Base-by-base conservation (phyloP, 192 early-diverging fungal genomes). In the Coemansia sp. region DNA sequence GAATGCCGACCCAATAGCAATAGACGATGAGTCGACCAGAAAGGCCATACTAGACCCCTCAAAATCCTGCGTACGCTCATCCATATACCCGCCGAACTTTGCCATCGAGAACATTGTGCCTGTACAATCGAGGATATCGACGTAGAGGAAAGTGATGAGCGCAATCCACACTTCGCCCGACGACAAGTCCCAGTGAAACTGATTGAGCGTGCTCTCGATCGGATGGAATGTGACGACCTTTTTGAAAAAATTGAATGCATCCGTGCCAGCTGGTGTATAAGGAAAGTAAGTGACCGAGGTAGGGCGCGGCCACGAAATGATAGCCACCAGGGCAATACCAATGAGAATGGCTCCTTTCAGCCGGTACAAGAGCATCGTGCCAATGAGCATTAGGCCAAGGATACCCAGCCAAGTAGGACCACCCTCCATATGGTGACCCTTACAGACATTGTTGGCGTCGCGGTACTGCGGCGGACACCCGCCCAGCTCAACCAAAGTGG, bases 31-130 rank as follows among this genome's bases (percentile, higher is more conserved):
- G 72, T 94, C 93, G 31, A 85, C 76, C 41, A 93, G 78, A 76
- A 94, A 94, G 31, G 93, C 93, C 31, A 79, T 68, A 19, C 86
- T 87, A 1, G 91, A 91, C 27, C 88, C 89, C 63, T 91, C 89
- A 84, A 93, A 92, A 66, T 94, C 90, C 67, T 90, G 80, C 0
- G 80, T 91, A n/a, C 82, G 76, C 63, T 90, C 85, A 62, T 92
- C 87, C 73, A 86, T 87, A 70, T 89, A 92, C 25, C 93, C 91
- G 65, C 88, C 93, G 78, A 90, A 92, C 63, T 86, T 86, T 32
- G 92, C 91, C 93, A 93, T 92, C 27, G 92, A 93, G 64, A 89
- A 93, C 88, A 94, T 83, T 34, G 93, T 93, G 19, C 91, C 92
- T 4, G 92, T 94, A 61, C 91, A 92, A 73, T 94, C 93, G 67